Evolutionary conservation across 2,329 filamentous ascomycete genomes (phyloP).

Genomic region (Alternaria atra): DNA sequence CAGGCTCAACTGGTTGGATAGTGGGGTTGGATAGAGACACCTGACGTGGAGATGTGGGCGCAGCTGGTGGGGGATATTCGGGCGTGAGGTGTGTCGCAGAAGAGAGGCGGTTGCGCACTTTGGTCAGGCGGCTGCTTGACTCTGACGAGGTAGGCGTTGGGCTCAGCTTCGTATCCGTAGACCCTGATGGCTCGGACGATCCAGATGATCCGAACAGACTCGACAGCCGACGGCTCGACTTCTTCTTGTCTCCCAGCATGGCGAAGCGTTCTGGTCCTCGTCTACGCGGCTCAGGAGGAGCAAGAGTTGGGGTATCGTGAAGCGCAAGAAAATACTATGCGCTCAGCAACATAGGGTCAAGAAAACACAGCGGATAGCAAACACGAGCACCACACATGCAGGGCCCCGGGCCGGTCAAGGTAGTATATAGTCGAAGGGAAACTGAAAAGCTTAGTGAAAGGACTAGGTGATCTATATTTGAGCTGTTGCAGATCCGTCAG

Average conservation of each 20-base stretch:
- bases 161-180: conserved; percentile 16
- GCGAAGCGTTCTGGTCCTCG: conserved; percentile 5
- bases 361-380: conserved; percentile 26
- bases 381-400: conserved; percentile 34
- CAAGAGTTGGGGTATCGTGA: conserved; percentile 4
- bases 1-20: conserved; percentile 39
- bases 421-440: conserved; percentile 18
- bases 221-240: conserved; percentile 45
- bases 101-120: conserved; percentile 45
- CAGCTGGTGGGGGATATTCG: conserved; percentile 40
- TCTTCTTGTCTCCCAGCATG: conserved; percentile 44
- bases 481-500: conserved; percentile 37
- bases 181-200: conserved; percentile 16
- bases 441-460: conserved; percentile 24
- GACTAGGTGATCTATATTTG: conserved; percentile 38
- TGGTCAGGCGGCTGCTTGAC: conserved; percentile 40
- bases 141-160: conserved; percentile 36
- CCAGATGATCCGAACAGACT: conserved; percentile 43
- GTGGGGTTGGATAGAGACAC: conserved; percentile 31
- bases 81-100: conserved; percentile 44
- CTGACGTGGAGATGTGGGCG: conserved; percentile 22
- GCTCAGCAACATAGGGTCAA: conserved; percentile 22
- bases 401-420: conserved; percentile 17
- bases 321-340: conserved; percentile 15
- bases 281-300: background rate